Percentiles rank a stretch among this genome's conserved stretches.
Conservation (phyloP, 441 rosid genomes). For the Omphalea diandra region DNA sequence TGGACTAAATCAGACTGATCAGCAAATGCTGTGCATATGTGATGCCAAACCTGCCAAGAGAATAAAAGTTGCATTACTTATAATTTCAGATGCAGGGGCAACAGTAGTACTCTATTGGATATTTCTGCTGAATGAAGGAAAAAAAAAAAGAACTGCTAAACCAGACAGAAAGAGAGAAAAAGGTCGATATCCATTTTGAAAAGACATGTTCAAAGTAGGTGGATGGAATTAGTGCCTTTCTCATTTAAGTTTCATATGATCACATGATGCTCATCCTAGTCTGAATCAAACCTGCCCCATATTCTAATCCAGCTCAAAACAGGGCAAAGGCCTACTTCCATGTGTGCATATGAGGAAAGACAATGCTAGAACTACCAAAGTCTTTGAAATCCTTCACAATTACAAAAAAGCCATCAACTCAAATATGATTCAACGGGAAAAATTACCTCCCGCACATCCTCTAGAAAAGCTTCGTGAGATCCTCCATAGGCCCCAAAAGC, state of each 20-base stretch:
- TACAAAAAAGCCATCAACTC: not conserved
- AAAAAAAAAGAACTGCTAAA: not conserved
- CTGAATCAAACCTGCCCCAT: not conserved
- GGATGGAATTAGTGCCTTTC: not conserved
- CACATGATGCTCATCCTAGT: not conserved
- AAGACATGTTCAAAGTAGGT: not conserved
- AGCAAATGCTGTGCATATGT: constrained; percentile 41
- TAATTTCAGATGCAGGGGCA: not conserved
- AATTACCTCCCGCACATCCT: constrained; percentile 62
- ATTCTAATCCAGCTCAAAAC: not conserved
- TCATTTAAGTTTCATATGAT: not conserved
- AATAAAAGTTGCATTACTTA: not conserved
- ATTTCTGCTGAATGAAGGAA: constrained; percentile 1
- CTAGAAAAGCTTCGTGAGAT: constrained; percentile 57
- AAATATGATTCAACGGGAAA: constrained; percentile 9
- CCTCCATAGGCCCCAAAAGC: constrained; percentile 56
- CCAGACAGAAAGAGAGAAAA: not conserved
- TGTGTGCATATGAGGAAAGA: not conserved
- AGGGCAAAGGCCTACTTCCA: not conserved
- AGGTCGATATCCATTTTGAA: not conserved
- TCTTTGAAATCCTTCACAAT: not conserved
- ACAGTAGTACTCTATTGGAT: not conserved
- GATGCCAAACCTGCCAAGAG: constrained; percentile 51
- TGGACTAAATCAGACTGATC: constrained; percentile 46
- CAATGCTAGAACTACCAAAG: not conserved